A percentile compares a stretch with the other conserved stretches of the same genome.
These are phyloP conservation scores for Sordariomycetes sp. DNA, from an alignment of 2,329 filamentous ascomycete species.

Conservation along the genomic window DNA sequence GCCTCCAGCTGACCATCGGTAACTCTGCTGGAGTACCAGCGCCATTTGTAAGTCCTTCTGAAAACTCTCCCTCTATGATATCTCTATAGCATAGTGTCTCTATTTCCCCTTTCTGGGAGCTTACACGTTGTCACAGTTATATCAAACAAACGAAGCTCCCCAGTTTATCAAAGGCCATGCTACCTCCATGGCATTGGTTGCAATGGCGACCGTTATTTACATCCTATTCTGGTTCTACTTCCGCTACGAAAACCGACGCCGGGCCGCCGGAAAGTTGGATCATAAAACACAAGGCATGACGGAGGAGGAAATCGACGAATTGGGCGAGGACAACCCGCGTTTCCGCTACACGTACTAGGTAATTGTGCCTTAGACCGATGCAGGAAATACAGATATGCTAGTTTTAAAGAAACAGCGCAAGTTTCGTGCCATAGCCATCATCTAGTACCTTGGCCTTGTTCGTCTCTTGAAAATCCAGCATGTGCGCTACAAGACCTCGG, in stretches of 20 bases:
- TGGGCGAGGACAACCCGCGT: conserved; percentile 13
- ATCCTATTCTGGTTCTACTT: neutral
- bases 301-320: neutral
- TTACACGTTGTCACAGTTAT: neutral
- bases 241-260: neutral
- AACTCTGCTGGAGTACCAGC: neutral
- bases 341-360: neutral
- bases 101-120: too few species aligned
- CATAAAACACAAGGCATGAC: neutral
- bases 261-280: neutral
- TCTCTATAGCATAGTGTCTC: too few species aligned
- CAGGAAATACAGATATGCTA: too few species aligned
- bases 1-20: conserved; percentile 1
- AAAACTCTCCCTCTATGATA: too few species aligned
- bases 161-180: neutral
- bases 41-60: conserved; percentile 11
- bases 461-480: too few species aligned
- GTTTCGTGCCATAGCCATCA: too few species aligned
- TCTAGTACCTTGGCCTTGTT: too few species aligned
- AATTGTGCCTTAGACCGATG: too few species aligned
- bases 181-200: neutral
- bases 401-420: too few species aligned
- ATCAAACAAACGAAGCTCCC: neutral
- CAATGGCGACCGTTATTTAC: neutral
- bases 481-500: too few species aligned